A percentile compares a stretch with the other conserved stretches of the same genome.
Evolutionary conservation across 129 eudicot species (phyloP).

Genomic region (Rutidosis leptorrhynchoides): DNA sequence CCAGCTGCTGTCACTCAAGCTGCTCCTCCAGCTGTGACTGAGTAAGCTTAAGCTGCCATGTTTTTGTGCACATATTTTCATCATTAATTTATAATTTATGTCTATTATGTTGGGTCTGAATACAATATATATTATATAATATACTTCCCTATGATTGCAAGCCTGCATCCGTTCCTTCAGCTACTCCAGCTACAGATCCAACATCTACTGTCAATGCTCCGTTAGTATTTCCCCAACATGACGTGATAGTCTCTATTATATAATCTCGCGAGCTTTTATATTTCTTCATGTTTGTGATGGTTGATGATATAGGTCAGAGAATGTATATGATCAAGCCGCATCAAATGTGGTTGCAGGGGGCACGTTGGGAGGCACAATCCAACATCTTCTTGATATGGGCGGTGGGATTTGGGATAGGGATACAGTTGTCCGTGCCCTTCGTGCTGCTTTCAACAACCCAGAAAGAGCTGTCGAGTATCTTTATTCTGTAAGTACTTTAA

Average conservation of each 20-base stretch:
- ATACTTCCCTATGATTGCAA: conserved; percentile 21
- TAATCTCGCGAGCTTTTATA: background rate
- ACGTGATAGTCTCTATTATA: background rate
- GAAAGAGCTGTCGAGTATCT: conserved; percentile 94
- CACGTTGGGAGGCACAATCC: conserved; percentile 65
- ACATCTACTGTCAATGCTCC: conserved; percentile 35
- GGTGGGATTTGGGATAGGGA: conserved; percentile 92
- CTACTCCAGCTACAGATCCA: conserved; percentile 43
- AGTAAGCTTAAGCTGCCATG: conserved; percentile 32
- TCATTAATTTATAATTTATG: background rate
- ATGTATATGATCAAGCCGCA: conserved; percentile 74
- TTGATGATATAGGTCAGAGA: conserved; percentile 45
- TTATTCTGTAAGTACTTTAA: conserved; percentile 57
- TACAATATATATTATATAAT: background rate
- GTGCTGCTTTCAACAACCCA: conserved; percentile 86
- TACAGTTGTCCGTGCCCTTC: too few species aligned
- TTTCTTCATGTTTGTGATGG: conserved; percentile 5
- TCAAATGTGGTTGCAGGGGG: conserved; percentile 81
- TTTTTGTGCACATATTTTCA: background rate
- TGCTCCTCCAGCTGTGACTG: conserved; percentile 37
- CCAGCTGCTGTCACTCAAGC: conserved; percentile 41
- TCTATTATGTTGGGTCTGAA: background rate
- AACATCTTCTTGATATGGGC: conserved; percentile 90
- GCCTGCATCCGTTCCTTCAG: conserved; percentile 43
- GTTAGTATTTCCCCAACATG: conserved; percentile 45